Base-by-base conservation (phyloP, 2,329 filamentous ascomycete genomes). In the Alternaria longipes region DNA sequence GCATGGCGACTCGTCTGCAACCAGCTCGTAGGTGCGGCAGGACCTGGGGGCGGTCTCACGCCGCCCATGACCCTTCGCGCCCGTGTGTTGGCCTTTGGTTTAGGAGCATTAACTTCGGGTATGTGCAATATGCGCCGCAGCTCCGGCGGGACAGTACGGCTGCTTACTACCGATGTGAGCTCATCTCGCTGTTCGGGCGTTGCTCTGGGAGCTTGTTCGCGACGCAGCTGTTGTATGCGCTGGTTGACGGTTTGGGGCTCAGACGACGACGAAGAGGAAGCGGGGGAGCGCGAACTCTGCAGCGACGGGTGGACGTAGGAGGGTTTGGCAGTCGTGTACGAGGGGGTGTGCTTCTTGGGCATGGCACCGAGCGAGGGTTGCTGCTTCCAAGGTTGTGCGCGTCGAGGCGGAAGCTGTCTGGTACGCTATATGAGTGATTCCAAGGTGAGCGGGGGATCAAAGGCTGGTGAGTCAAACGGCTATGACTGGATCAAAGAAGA, bases 21-120 rank as follows among this genome's bases (percentile, higher is more conserved):
- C 82, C 82, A 84, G 65, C 82, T 84, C 18, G 64, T 74, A 8
- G 83, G 83, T 16, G 82, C 76, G 14, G 82, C 80, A 28, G 83
- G 83, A 1, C 83, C 83, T 32, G 78, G 75, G 18, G 77, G 76
- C 5, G 71, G 69, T 45, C 81, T 56, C 71, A 63, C 72, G 68
- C 67, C 72, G 63, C 67, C 54, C 46, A 62, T 41, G 26, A 67
- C 61, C 51, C 70, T 50, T 68, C 60, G 63, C 18, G 71, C 64
- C 50, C 79, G 74, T 9, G 72, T 60, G 34, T 80, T 80, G 60
- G 75, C 69, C 71, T 82, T 82, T 56, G 82, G 81, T 62, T 72
- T 76, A 4, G 82, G 83, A 53, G 81, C 78, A 62, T 81, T 80
- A 71, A 80, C 75, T 64, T 84, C 81, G 34, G 80, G 77, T 41